Conservation (phyloP, 306 rosid genomes). For the Nissolia schottii region DNA sequence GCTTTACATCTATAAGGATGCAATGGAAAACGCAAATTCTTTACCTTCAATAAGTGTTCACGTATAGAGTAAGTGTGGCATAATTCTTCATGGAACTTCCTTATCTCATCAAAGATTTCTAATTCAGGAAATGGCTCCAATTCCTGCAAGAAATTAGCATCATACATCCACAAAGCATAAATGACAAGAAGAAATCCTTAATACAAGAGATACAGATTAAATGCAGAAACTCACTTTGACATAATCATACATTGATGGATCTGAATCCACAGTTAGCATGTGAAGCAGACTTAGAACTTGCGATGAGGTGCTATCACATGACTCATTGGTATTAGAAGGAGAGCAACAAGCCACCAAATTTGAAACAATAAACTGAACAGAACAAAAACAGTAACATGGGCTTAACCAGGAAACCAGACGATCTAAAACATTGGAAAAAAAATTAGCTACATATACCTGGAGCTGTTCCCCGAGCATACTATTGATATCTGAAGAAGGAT, state of each 20-base stretch:
- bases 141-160: slow-evolving; percentile 48
- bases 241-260: slow-evolving; percentile 70
- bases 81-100: slow-evolving; percentile 70
- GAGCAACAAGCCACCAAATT: slow-evolving; percentile 78
- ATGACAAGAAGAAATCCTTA: slow-evolving; percentile 9
- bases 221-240: slow-evolving; percentile 56
- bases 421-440: neutral
- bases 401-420: neutral
- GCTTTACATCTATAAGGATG: neutral
- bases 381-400: slow-evolving; percentile 16
- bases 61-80: slow-evolving; percentile 65
- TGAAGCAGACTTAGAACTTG: slow-evolving; percentile 59
- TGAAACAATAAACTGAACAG: slow-evolving; percentile 71
- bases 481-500: slow-evolving; percentile 47
- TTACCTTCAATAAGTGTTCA: slow-evolving; percentile 69
- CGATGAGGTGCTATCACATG: slow-evolving; percentile 36
- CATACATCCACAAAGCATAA: slow-evolving; percentile 13
- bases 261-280: slow-evolving; percentile 65
- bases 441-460: slow-evolving; percentile 47
- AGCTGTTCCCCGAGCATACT: slow-evolving; percentile 83
- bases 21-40: neutral
- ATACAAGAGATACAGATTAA: slow-evolving; percentile 11
- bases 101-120: slow-evolving; percentile 53
- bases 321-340: slow-evolving; percentile 52
- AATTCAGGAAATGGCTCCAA: slow-evolving; percentile 82